Evolutionary conservation across 331 rosid genomes (phyloP).

Genomic region (Dryas integrifolia): DNA sequence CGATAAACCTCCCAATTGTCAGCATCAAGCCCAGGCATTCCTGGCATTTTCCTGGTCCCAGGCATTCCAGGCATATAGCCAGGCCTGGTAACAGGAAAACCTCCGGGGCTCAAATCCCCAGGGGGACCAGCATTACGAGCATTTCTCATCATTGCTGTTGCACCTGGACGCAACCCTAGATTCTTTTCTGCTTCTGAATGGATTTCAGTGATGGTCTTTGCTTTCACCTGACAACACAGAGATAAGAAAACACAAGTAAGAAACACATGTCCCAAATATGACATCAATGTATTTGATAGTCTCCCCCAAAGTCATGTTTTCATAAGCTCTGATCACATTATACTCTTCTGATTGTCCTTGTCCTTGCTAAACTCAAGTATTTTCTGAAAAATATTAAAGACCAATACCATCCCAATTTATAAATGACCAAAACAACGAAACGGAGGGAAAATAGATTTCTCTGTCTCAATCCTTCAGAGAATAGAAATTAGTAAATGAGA

Average conservation of each 20-base stretch:
- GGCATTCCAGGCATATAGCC: conserved; percentile 70
- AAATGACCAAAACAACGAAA: too few relatives aligned
- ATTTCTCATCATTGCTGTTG: conserved; percentile 79
- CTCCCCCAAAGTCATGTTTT: too few relatives aligned
- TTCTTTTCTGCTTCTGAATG: conserved; percentile 93
- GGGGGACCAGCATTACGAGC: conserved; percentile 56
- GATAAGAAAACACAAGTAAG: conserved; percentile 4
- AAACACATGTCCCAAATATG: background rate
- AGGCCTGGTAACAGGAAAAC: conserved; percentile 61
- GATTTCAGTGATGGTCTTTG: conserved; percentile 90
- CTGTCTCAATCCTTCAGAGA: too few relatives aligned
- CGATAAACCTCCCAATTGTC: conserved; percentile 89
- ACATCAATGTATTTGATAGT: background rate
- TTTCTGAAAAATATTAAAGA: too few relatives aligned
- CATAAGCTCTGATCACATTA: background rate
- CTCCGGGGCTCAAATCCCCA: conserved; percentile 60
- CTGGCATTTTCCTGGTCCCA: conserved; percentile 87
- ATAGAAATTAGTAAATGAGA: too few relatives aligned
- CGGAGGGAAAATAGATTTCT: too few relatives aligned
- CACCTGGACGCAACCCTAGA: conserved; percentile 95
- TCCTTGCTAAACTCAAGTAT: too few relatives aligned
- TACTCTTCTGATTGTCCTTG: too few relatives aligned
- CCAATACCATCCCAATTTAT: too few relatives aligned
- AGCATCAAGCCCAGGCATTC: conserved; percentile 79
- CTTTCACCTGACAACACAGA: conserved; percentile 42